Evolutionary conservation across 495 filamentous ascomycete genomes (phyloP), one percentile per base, ranked within the genome.

Genomic region (Diplogelasinospora grovesii): DNA sequence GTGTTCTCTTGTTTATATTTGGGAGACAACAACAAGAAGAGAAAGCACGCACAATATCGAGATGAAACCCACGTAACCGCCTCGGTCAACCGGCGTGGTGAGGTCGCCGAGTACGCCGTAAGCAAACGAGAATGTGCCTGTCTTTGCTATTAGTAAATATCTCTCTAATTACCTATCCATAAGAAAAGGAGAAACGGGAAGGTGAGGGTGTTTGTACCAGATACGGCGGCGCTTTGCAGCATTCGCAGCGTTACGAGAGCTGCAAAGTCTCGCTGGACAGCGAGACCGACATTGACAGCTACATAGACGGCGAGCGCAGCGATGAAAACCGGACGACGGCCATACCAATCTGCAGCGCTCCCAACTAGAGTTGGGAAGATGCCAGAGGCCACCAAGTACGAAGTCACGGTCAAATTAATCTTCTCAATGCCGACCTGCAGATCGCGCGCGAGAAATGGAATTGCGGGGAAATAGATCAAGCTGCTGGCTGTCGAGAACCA

Each of bases 201-300:
- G n/a, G n/a, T n/a, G n/a, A n/a, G n/a, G n/a, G n/a, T n/a, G n/a
- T n/a, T n/a, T n/a, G n/a, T n/a, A n/a, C 57, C 57, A 7, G 66
- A 63, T 19, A 56, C 68, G 0, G 75, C 75, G 5, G 63, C 58
- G 33, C 62, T 68, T 48, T 79, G 75, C 1, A 78, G 13, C 36
- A 60, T 64, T 1, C 75, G 58, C 4, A 79, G 54, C 0, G 73
- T 53, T 11, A 78, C 36, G 9, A 79, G 46, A 0, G 68, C 67
- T 10, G 66, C 50, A 47, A 67, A 79, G 15, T 42, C 60, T 14
- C 62, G 52, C 36, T 75, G 70, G 25, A 74, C 30, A 0, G 71
- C 73, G 0, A 77, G 54, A 0, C 69, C 75, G 19, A 76, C 63
- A 33, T 74, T 68, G 1, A 73, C 73, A 5, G 55, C 65, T 4